Evolutionary conservation across 78 protist species (phyloP).

Genomic region (Dictyostelium firmibasis): DNA sequence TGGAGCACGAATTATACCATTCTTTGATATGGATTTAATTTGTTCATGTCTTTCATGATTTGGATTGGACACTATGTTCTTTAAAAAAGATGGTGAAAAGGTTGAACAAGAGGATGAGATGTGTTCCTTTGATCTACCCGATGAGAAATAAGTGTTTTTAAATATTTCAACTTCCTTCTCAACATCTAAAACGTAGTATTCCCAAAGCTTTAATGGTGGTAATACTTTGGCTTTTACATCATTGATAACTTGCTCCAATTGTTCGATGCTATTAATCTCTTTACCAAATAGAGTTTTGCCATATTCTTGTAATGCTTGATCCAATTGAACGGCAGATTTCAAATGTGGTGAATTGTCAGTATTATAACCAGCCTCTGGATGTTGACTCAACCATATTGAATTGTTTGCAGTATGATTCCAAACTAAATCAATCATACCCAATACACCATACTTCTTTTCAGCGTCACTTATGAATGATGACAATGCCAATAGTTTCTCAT

Average conservation of each 20-base stretch:
- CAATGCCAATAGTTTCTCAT: slow-evolving; percentile 28
- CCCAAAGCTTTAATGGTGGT: slow-evolving; percentile 88
- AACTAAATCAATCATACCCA: slow-evolving; percentile 89
- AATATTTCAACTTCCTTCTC: slow-evolving; percentile 69
- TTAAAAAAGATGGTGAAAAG: slow-evolving; percentile 32
- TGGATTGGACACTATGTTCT: slow-evolving; percentile 20
- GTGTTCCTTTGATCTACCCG: background rate
- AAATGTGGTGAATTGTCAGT: slow-evolving; percentile 89
- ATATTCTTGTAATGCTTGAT: slow-evolving; percentile 75
- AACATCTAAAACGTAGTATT: slow-evolving; percentile 88
- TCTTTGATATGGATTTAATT: slow-evolving; percentile 26
- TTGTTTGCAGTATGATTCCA: slow-evolving; percentile 94
- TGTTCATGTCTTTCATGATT: background rate
- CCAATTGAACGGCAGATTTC: slow-evolving; percentile 86
- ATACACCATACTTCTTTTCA: slow-evolving; percentile 16
- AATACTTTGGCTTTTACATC: slow-evolving; percentile 8
- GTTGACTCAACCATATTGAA: slow-evolving; percentile 88
- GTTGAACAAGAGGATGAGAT: background rate
- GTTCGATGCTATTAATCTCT: background rate
- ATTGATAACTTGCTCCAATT: background rate
- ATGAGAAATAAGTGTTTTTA: background rate
- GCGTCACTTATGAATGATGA: background rate
- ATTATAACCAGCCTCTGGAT: slow-evolving; percentile 95
- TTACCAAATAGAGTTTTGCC: background rate
- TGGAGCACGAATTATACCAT: slow-evolving; percentile 27